These are phyloP conservation scores for Dalbergia cochinchinensis DNA, from an alignment of 306 rosid genomes.

Conservation along the genomic window DNA sequence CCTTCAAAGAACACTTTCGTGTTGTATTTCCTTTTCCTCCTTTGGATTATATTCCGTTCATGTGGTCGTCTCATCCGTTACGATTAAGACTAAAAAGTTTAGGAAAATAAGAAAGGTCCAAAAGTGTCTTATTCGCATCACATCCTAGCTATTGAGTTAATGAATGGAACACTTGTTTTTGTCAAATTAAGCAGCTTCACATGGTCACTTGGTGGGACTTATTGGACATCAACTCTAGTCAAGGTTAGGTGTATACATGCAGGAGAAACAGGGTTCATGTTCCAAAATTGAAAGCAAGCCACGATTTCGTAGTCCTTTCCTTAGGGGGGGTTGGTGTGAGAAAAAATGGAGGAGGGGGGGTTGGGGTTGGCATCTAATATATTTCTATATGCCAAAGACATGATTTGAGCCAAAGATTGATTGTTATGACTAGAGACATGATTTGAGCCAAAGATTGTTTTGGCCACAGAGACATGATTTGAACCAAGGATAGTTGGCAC, in stretches of 20 bases:
- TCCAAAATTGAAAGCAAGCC: conserved; percentile 52
- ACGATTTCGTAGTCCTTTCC: conserved; percentile 36
- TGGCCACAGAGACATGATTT: conserved; percentile 34
- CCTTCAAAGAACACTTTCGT: background rate
- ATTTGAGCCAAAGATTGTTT: conserved; percentile 15
- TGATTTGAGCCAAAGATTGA: background rate
- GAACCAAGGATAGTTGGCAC: conserved; percentile 8
- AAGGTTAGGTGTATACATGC: conserved; percentile 37
- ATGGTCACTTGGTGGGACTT: conserved; percentile 37
- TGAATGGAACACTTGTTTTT: conserved; percentile 32
- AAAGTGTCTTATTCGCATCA: conserved; percentile 20
- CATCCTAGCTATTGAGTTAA: background rate
- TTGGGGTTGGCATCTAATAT: background rate
- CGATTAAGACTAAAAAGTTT: conserved; percentile 9
- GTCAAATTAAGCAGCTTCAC: conserved; percentile 39
- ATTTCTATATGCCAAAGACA: background rate
- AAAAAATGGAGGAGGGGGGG: background rate
- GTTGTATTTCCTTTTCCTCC: background rate
- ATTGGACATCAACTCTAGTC: conserved; percentile 1
- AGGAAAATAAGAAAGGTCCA: background rate
- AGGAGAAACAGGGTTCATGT: conserved; percentile 60
- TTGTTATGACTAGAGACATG: conserved; percentile 13
- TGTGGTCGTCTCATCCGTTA: conserved; percentile 28
- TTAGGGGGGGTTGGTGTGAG: conserved; percentile 34
- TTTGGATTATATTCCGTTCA: background rate